Conservation (phyloP, 768 basidiomycete species). For the Lentinula sp. region DNA sequence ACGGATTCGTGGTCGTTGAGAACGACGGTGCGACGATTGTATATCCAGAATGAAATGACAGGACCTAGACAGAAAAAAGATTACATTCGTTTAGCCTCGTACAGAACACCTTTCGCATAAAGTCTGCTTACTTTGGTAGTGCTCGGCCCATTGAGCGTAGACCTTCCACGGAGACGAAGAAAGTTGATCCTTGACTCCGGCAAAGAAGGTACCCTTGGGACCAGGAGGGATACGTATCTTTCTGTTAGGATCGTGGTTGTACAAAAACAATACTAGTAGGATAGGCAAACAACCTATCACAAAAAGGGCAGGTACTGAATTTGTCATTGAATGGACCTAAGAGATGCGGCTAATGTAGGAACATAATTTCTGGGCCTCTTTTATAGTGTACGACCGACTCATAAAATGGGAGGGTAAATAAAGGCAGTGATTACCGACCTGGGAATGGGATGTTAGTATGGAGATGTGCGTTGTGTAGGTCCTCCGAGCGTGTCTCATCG, state of each 20-base stretch:
- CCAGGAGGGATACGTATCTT: slow-evolving; percentile 3
- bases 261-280: neutral
- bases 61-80: slow-evolving; percentile 19
- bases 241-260: neutral
- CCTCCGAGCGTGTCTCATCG: neutral
- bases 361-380: neutral
- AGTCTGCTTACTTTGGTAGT: slow-evolving; percentile 7
- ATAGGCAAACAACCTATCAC: neutral
- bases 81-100: too few species aligned
- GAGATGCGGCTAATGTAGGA: too few species aligned
- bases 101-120: too few species aligned
- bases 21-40: slow-evolving; percentile 40
- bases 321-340: neutral
- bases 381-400: neutral
- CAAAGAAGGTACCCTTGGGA: slow-evolving; percentile 3
- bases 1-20: slow-evolving; percentile 41
- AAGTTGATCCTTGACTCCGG: slow-evolving; percentile 3
- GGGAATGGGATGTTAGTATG: neutral
- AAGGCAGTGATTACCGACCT: neutral
- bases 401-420: neutral
- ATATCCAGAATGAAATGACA: slow-evolving; percentile 41
- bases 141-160: slow-evolving; percentile 10
- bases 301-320: neutral
- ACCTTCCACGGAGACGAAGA: slow-evolving; percentile 6
- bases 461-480: neutral